phyloP scores from a whole-genome alignment of 169 alveolate species.

The Plasmodium berghei region DNA sequence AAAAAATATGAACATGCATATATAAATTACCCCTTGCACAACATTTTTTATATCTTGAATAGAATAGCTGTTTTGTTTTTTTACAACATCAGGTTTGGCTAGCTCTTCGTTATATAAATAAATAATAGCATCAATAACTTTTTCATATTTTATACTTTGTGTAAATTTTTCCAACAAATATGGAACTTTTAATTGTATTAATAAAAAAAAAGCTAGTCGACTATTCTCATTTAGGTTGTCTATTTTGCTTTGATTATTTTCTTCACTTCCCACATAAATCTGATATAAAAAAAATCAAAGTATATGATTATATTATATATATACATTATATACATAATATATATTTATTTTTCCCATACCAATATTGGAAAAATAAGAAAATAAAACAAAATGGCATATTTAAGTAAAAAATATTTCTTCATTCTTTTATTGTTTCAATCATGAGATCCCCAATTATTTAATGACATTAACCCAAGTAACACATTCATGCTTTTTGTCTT shows the following conservation, averaged over 20 bases:
- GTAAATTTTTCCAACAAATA: conserved; percentile 20
- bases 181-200: conserved; percentile 47
- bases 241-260: conserved; percentile 1
- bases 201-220: conserved; percentile 41
- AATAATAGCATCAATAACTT: conserved; percentile 46
- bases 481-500: background rate
- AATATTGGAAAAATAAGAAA: background rate
- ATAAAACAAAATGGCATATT: conserved; percentile 11
- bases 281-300: background rate
- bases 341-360: background rate
- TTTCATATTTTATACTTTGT: conserved; percentile 24
- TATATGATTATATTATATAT: background rate
- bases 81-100: background rate
- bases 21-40: conserved; percentile 25
- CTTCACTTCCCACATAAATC: conserved; percentile 1
- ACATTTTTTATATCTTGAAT: conserved; percentile 28
- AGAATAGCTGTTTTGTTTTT: conserved; percentile 14
- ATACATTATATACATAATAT: background rate
- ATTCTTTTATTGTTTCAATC: conserved; percentile 21
- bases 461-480: background rate
- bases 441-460: background rate
- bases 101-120: conserved; percentile 25
- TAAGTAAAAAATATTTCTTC: conserved; percentile 12
- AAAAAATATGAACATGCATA: background rate
- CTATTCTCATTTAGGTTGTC: conserved; percentile 26